Evolutionary conservation across 345 rosid genomes (phyloP), one percentile per base, ranked within the genome.

Genomic region (Clausena lansium): DNA sequence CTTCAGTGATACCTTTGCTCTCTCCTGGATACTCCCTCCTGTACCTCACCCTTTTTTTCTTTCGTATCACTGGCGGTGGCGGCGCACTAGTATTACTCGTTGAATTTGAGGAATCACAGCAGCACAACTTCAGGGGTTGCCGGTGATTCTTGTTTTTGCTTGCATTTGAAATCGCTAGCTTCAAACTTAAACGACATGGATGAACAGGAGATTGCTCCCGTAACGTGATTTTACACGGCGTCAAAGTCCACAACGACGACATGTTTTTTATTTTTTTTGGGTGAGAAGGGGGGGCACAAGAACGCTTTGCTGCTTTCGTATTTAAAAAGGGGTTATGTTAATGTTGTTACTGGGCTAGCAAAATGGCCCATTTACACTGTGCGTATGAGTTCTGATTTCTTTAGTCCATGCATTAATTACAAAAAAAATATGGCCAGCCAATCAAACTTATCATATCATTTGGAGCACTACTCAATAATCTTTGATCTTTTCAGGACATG

Each of bases 11-110:
- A 2, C 99, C 99, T 67, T 82, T 77, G 83, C 36, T 83, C 84
- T 95, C 99, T 50, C 99, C 99, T 27, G 98, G 99, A 80, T 84
- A 87, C 25, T 77, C 89, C 82, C 90, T 92, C 80, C 98, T 84
- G 84, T 90, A 86, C 83, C 92, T 17, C 57, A 52, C 57, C 57
- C 57, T 83, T 78, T 81, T 88, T 78, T 94, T 86, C 85, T 87
- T 93, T 83, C 77, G 89, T 25, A 80, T 73, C 78, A 84, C 85
- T 14, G 78, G 84, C 14, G 81, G 85, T 14, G 78, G 84, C 14
- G 81, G 85, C 55, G 64, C 77, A 36, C 25, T 36, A 13, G 76
- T 38, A 32, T 69, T 68, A 32, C 36, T 71, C 45, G 39, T 28
- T 33, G 76, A 64, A 75, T 63, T 35, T 11, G 54, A 30, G 57